Percentiles rank a stretch among this genome's conserved stretches.
Evolutionary conservation across 148 eudicot species (phyloP).

Genomic region (Dianthus caryophyllus): DNA sequence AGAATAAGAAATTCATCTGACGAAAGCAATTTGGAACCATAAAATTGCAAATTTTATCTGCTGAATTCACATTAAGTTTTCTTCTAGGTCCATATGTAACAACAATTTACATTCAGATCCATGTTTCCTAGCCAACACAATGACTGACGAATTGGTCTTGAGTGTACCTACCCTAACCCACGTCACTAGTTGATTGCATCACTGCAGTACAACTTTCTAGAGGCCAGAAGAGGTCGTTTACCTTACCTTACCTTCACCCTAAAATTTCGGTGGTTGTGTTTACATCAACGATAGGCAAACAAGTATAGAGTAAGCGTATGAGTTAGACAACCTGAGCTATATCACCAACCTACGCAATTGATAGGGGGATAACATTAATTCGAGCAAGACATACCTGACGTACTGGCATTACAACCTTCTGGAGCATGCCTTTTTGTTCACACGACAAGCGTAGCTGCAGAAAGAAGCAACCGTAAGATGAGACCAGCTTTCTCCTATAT

Average conservation of each 20-base stretch:
- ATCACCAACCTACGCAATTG: neutral
- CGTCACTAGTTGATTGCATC: neutral
- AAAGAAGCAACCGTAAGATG: constrained; percentile 12
- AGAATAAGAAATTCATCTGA: too few relatives aligned
- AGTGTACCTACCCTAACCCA: neutral
- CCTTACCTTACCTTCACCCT: neutral
- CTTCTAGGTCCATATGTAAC: neutral
- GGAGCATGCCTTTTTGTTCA: constrained; percentile 77
- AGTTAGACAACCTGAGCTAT: neutral
- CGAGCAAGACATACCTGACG: constrained; percentile 56
- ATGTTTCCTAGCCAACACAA: neutral
- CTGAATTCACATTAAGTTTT: neutral
- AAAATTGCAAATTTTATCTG: too few relatives aligned
- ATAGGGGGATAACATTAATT: neutral
- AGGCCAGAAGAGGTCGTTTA: neutral
- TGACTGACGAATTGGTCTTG: neutral
- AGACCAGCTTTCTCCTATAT: neutral
- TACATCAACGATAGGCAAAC: neutral
- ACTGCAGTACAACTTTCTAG: too few relatives aligned
- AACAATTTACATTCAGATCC: neutral
- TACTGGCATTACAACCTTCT: constrained; percentile 67
- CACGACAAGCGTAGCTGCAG: constrained; percentile 69
- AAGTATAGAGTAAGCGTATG: neutral
- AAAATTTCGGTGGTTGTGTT: neutral
- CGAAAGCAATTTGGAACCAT: too few relatives aligned